These are phyloP conservation scores for Letharia lupina DNA, from an alignment of 495 filamentous ascomycete species.

Conservation along the genomic window DNA sequence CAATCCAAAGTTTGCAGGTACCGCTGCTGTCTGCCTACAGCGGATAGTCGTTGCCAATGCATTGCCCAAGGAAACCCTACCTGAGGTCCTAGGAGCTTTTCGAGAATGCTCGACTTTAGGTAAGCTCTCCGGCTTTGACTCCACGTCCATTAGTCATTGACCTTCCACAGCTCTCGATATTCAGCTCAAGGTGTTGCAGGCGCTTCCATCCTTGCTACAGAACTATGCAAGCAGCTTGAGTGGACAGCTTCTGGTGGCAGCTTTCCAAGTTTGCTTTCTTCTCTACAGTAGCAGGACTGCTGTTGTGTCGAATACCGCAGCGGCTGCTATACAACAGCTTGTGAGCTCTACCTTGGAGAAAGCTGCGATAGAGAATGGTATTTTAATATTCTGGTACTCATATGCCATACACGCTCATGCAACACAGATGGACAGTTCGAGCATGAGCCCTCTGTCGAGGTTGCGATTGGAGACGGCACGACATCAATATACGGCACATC, in stretches of 20 bases:
- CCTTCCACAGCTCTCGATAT: conserved; percentile 60
- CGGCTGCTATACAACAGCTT: conserved; percentile 89
- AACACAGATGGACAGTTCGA: conserved; percentile 43
- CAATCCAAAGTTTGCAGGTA: conserved; percentile 80
- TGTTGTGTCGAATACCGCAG: conserved; percentile 88
- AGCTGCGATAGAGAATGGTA: conserved; percentile 63
- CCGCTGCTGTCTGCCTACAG: conserved; percentile 80
- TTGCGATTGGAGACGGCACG: conserved; percentile 51
- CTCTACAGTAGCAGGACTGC: conserved; percentile 83
- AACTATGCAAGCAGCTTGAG: conserved; percentile 79
- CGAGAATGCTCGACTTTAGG: conserved; percentile 63
- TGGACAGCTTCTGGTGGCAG: conserved; percentile 69
- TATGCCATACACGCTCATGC: background rate
- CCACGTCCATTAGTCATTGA: background rate
- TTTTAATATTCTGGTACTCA: background rate
- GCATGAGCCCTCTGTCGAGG: conserved; percentile 49
- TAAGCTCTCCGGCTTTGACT: background rate
- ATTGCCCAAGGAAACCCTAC: conserved; percentile 62
- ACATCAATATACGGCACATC: conserved; percentile 65
- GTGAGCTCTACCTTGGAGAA: conserved; percentile 90
- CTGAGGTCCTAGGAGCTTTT: conserved; percentile 78
- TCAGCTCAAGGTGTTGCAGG: conserved; percentile 92
- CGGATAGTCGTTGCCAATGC: conserved; percentile 73
- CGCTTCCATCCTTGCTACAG: conserved; percentile 81
- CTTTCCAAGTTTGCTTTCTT: conserved; percentile 82